Evolutionary conservation across 1,139 yeast species (phyloP).

Genomic region (Lodderomyces theae): DNA sequence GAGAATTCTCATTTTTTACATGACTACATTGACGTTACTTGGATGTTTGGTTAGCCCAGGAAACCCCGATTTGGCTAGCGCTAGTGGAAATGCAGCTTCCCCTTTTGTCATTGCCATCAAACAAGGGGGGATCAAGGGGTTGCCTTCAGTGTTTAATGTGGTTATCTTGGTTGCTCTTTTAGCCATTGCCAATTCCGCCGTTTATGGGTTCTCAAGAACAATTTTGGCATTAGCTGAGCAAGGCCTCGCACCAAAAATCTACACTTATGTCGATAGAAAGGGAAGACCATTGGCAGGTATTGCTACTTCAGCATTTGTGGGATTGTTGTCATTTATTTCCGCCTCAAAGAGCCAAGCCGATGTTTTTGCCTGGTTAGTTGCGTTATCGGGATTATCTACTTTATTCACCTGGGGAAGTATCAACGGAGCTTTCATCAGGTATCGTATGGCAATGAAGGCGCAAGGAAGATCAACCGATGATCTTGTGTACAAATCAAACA

Average conservation of each 20-base stretch:
- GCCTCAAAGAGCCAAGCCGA: constrained; percentile 37
- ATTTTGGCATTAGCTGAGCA: constrained; percentile 41
- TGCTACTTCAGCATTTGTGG: constrained; percentile 31
- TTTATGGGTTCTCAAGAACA: constrained; percentile 45
- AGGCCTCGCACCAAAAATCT: constrained; percentile 36
- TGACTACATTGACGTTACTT: constrained; percentile 39
- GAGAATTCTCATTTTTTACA: constrained; percentile 41
- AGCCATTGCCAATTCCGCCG: constrained; percentile 47
- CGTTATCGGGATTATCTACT: constrained; percentile 41
- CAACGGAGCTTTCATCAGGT: constrained; percentile 37
- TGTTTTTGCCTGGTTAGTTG: constrained; percentile 43
- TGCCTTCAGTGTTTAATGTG: constrained; percentile 45
- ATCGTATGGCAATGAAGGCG: constrained; percentile 33
- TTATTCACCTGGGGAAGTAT: constrained; percentile 45
- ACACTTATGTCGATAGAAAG: constrained; percentile 37
- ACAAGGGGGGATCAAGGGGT: constrained; percentile 38
- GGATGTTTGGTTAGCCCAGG: constrained; percentile 40
- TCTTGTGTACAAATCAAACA: constrained; percentile 36
- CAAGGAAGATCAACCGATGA: constrained; percentile 32
- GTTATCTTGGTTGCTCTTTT: constrained; percentile 39
- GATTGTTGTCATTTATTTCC: constrained; percentile 40
- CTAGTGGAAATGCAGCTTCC: constrained; percentile 26
- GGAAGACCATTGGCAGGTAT: constrained; percentile 47
- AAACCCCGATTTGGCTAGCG: constrained; percentile 30
- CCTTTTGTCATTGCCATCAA: constrained; percentile 47